phyloP scores from a whole-genome alignment of 176 grass and related monocot genomes.

The Zea luxurians region DNA sequence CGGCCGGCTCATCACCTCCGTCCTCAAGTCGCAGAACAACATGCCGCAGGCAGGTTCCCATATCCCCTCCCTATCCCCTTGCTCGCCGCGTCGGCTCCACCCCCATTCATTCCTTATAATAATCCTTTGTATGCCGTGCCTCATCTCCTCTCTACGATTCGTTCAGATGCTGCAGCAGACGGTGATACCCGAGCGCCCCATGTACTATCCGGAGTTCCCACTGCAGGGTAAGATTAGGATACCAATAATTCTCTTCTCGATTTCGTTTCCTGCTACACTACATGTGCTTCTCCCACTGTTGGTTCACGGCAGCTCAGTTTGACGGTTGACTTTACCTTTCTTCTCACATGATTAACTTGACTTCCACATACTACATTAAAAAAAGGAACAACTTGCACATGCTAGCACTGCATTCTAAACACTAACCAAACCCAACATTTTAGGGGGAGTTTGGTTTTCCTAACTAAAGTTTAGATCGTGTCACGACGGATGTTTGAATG shows the following conservation, averaged over 20 bases:
- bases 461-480: too few relatives aligned
- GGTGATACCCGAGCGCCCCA: slow-evolving; percentile 80
- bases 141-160: background rate
- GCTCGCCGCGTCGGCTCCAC: too few relatives aligned
- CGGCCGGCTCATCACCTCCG: slow-evolving; percentile 49
- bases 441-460: too few relatives aligned
- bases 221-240: slow-evolving; percentile 51
- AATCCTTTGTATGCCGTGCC: background rate
- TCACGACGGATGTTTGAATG: background rate
- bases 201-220: slow-evolving; percentile 86
- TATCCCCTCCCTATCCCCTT: background rate
- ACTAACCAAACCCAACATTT: background rate
- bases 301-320: background rate
- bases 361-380: background rate
- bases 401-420: background rate
- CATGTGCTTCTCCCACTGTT: background rate
- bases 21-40: slow-evolving; percentile 76
- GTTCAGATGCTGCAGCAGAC: slow-evolving; percentile 73
- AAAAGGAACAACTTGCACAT: background rate
- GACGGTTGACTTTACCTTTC: background rate
- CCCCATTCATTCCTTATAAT: too few relatives aligned
- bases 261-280: background rate
- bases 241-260: background rate
- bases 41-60: slow-evolving; percentile 33
- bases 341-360: background rate